phyloP scores from a whole-genome alignment of 176 grass and related monocot species.

The Zea luxurians region DNA sequence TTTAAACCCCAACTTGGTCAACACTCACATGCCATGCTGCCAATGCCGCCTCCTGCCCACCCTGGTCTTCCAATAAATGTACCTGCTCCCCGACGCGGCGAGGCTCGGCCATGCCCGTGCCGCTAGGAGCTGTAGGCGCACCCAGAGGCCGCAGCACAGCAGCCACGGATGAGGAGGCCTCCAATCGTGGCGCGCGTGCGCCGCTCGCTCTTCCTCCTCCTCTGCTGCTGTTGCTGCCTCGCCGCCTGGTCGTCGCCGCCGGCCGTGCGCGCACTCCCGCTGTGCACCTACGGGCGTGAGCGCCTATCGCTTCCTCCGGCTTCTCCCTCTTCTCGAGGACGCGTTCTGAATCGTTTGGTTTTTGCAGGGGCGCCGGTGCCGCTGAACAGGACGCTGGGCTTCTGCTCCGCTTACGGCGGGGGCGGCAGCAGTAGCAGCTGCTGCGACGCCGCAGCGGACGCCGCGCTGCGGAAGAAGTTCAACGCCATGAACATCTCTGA shows the following conservation, averaged over 20 bases:
- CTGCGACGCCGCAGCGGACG: conserved; percentile 58
- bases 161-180: neutral
- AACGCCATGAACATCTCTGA: conserved; percentile 65
- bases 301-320: neutral
- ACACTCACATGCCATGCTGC: conserved; percentile 19
- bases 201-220: neutral
- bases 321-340: neutral
- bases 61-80: conserved; percentile 28
- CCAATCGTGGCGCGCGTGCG: neutral
- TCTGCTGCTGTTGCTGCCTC: conserved; percentile 33
- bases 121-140: neutral
- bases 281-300: conserved; percentile 71
- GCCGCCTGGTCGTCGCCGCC: conserved; percentile 32
- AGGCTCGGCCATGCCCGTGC: conserved; percentile 20
- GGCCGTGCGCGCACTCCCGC: conserved; percentile 38
- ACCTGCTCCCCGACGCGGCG: neutral
- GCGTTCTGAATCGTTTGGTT: neutral
- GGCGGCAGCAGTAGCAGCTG: conserved; percentile 42
- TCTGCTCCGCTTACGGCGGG: conserved; percentile 51
- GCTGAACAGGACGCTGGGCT: conserved; percentile 49
- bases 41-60: neutral
- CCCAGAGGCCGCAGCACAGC: neutral
- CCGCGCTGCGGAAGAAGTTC: conserved; percentile 55
- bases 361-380: conserved; percentile 52
- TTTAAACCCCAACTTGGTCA: conserved; percentile 36